These are phyloP conservation scores for Citrus hindsii DNA, from an alignment of 345 rosid genomes.

Conservation along the genomic window DNA sequence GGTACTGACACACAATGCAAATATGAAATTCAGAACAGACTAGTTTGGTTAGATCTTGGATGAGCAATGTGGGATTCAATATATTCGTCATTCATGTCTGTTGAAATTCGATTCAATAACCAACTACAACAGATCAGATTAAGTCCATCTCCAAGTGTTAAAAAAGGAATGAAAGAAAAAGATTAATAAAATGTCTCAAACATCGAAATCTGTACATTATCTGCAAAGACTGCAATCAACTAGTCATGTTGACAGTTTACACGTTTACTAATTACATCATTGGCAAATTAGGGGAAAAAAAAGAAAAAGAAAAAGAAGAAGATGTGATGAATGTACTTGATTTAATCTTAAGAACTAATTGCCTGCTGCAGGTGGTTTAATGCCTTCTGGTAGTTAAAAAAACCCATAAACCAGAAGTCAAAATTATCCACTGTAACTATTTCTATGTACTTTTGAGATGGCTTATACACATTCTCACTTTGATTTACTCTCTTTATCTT, in stretches of 20 bases:
- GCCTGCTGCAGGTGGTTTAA: conserved; percentile 1
- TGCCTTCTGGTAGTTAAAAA: conserved; percentile 16
- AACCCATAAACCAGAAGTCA: conserved; percentile 24
- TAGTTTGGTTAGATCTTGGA: no score
- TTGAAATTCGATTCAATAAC: no score
- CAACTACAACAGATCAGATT: no score
- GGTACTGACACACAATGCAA: no score
- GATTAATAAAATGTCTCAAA: neutral
- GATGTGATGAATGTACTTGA: neutral
- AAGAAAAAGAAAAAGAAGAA: neutral
- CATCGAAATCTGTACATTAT: neutral
- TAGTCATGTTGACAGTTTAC: neutral
- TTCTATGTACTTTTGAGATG: conserved; percentile 26
- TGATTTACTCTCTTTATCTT: conserved; percentile 6
- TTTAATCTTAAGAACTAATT: conserved; percentile 1
- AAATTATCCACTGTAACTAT: conserved; percentile 7
- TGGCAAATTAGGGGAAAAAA: no score
- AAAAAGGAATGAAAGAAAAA: neutral
- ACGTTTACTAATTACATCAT: neutral
- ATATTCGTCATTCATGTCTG: no score
- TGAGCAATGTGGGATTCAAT: no score
- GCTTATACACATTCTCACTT: conserved; percentile 17
- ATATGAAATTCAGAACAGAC: no score
- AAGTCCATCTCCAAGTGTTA: no score
- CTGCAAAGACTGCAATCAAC: neutral